Base-by-base conservation (phyloP, 768 basidiomycete species). In the Grammothele lineata region DNA sequence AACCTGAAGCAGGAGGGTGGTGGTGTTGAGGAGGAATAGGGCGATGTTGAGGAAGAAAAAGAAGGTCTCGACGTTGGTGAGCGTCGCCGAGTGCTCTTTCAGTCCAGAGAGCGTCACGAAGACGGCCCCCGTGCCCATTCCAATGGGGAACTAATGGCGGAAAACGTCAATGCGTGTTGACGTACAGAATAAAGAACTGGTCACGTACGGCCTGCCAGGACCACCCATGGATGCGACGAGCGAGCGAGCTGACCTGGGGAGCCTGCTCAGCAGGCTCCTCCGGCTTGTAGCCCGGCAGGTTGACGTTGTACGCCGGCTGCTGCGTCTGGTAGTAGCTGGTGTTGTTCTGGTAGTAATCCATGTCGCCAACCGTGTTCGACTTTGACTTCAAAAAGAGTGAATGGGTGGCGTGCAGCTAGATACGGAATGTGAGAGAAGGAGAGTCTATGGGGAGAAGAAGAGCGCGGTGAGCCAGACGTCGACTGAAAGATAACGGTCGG, bases 121-220 rank as follows among this genome's bases (percentile, higher is more conserved):
- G 42, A 76, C 74, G 5, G 74, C 72, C 38, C 73, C 70, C 7
- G 72, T 75, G 30, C 74, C 73, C 71, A 75, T 74, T 32, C 74
- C 73, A 35, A 76, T 68, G 0, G 73, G 72, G 54, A 75, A 75
- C 74, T 75, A 41, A 1, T 39, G 24, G 23, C 35, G 15, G 24
- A 19, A 53, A 61, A 25, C 35, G 66, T 59, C 37, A 61, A 58
- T 55, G n/a, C n/a, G n/a, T n/a, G n/a, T n/a, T n/a, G n/a, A n/a
- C n/a, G 27, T 30, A 30, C 27, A 30, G 8, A 15, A 23, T 32
- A 26, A 30, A 17, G 23, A 36, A 36, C 6, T 7, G 35, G 35
- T 8, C 11, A 65, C 72, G 25, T 55, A 76, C 73, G 43, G 72
- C 72, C 58, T 76, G 73, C 73, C 74, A 75, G 33, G 70, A 66